Evolutionary conservation across 2,329 filamentous ascomycete species (phyloP), one percentile per base, ranked within the genome.

Genomic region (Elsinoe perseae): DNA sequence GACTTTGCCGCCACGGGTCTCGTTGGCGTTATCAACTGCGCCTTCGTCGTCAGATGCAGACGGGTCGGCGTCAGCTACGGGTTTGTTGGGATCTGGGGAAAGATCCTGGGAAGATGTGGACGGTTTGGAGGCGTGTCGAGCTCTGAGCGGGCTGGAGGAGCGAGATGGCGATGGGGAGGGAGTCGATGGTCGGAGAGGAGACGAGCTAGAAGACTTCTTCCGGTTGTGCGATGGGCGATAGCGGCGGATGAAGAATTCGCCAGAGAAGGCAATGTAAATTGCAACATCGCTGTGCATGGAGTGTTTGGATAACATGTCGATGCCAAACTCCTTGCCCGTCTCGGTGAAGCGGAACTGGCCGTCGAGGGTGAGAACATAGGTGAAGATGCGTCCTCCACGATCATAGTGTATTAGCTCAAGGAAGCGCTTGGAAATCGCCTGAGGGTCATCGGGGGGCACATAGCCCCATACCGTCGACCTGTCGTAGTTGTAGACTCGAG

Each of bases 201-300:
- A 44, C 4, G 53, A 56, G 28, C 20, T 14, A n/a, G 28, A 36
- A 2, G 28, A 44, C 40, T 56, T 56, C 27, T 46, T 44, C 18
- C 50, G 21, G 4, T 52, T 8, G 16, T 34, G 30, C 1, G 48
- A 52, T 14, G 48, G 30, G 16, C 53, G 61, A 64, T 64, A 76
- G 2, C 86, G 80, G 12, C 89, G 82, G 60, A 97, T 80, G 69
- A 96, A 93, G 70, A 97, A 97, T 67, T 97, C 92, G 40, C 92
- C 92, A 0, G 87, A 89, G 68, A 85, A 96, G 20, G 91, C 92
- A 61, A 96, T 89, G 69, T 95, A 95, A 1, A 88, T 86, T 32
- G 84, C 87, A 1, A 95, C 91, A 69, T 96, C 85, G 61, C 88
- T 92, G 73, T 97, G 92, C 89, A 97, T 95, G 38, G 89, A 95